A percentile compares a stretch with the other conserved stretches of the same genome.
phyloP scores from a whole-genome alignment of 257 asterid species.

The Eucommia ulmoides region DNA sequence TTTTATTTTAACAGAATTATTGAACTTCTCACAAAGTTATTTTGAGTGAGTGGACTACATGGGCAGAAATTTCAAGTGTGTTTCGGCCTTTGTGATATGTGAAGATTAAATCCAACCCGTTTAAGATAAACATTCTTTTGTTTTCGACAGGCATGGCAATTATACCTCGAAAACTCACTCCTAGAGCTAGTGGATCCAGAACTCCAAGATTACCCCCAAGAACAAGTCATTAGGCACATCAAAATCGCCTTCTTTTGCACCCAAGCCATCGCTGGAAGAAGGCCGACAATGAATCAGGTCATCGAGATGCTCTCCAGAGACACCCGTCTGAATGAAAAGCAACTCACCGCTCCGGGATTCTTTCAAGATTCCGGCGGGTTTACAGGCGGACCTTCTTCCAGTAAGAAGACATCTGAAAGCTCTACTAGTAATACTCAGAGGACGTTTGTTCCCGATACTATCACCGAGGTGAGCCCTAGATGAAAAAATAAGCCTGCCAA shows the following conservation, averaged over 20 bases:
- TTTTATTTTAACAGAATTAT: too few species aligned
- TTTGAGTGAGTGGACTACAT: too few species aligned
- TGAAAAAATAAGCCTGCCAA: too few species aligned
- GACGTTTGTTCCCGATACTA: too few species aligned
- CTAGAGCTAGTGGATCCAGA: neutral
- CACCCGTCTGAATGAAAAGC: neutral
- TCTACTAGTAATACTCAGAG: too few species aligned
- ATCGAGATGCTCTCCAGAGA: neutral
- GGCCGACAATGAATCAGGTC: conserved; percentile 41
- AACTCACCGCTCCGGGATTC: neutral
- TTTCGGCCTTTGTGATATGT: too few species aligned
- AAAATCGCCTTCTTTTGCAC: neutral
- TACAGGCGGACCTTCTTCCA: neutral
- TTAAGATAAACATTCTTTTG: too few species aligned
- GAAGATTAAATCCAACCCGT: too few species aligned
- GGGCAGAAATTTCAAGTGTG: too few species aligned
- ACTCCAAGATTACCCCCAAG: neutral
- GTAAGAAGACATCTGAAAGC: neutral
- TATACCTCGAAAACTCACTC: neutral
- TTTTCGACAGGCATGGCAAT: neutral
- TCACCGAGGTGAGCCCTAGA: neutral
- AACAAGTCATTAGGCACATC: neutral
- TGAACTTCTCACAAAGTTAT: too few species aligned
- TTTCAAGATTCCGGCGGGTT: too few species aligned
- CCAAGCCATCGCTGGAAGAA: neutral